These are phyloP conservation scores for Alopecurus myosuroides DNA, from an alignment of 176 grass and related monocot genomes.

Conservation along the genomic window DNA sequence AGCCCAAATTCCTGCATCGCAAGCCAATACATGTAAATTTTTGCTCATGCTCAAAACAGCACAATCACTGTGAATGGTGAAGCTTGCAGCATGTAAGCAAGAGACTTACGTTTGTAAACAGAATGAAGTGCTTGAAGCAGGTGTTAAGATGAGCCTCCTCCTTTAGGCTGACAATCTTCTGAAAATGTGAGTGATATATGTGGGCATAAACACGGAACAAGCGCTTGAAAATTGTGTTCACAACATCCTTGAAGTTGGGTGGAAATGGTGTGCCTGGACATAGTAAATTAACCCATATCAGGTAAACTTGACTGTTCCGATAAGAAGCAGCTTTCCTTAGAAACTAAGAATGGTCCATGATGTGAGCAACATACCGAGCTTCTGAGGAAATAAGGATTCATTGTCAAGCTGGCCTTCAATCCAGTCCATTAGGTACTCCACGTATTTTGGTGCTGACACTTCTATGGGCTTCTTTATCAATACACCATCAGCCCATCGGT, in stretches of 20 bases:
- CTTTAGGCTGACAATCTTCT: slow-evolving; percentile 99
- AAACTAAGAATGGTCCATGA: not conserved
- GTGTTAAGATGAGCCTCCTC: slow-evolving; percentile 99
- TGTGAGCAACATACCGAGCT: slow-evolving; percentile 60
- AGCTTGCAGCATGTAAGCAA: not conserved
- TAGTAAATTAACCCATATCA: not conserved
- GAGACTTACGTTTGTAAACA: slow-evolving; percentile 75
- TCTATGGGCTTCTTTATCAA: slow-evolving; percentile 99
- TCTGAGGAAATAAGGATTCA: slow-evolving; percentile 97
- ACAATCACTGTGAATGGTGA: not conserved
- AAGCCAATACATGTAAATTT: slow-evolving; percentile 1
- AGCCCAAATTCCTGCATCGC: slow-evolving; percentile 73
- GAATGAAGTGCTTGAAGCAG: slow-evolving; percentile 99
- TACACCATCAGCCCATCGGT: slow-evolving; percentile 98
- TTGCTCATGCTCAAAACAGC: not conserved
- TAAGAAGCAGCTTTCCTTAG: not conserved
- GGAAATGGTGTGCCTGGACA: slow-evolving; percentile 82
- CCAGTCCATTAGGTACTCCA: slow-evolving; percentile 99
- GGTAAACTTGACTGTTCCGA: not conserved
- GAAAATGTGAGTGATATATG: slow-evolving; percentile 93
- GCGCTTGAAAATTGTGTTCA: slow-evolving; percentile 97
- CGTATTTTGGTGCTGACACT: slow-evolving; percentile 98
- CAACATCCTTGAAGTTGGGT: slow-evolving; percentile 94
- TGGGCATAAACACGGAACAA: slow-evolving; percentile 97
- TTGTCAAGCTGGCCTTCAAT: slow-evolving; percentile 97